A percentile compares a stretch with the other conserved stretches of the same genome.
These are phyloP conservation scores for Mortierella alpina DNA, from an alignment of 192 early-diverging fungal genomes.

Conservation along the genomic window DNA sequence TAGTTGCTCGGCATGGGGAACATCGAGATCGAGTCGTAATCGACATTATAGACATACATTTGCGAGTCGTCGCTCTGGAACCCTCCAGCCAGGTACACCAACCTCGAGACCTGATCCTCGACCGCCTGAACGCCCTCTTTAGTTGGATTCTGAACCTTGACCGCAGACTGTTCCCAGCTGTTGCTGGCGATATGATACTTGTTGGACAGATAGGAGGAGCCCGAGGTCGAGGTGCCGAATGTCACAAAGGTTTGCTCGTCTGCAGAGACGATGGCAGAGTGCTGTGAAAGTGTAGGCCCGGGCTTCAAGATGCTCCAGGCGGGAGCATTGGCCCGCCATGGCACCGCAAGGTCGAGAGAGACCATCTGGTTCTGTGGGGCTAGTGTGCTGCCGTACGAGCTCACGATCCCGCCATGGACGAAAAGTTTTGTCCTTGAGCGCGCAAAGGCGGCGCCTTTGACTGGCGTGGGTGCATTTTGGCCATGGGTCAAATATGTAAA, in stretches of 20 bases:
- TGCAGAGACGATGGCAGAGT: constrained; percentile 7
- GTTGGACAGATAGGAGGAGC: constrained; percentile 3
- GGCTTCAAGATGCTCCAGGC: constrained; percentile 10
- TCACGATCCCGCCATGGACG: constrained; percentile 15
- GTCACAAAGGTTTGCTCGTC: constrained; percentile 16
- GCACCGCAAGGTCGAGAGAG: constrained; percentile 5
- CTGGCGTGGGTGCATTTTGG: background rate
- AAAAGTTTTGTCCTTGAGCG: constrained; percentile 17
- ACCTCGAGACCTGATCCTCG: constrained; percentile 1
- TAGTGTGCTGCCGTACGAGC: constrained; percentile 4
- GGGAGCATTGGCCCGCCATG: constrained; percentile 1
- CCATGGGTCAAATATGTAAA: too few species aligned
- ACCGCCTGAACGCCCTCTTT: constrained; percentile 5
- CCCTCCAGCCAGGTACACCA: constrained; percentile 20
- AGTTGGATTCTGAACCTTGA: constrained; percentile 15
- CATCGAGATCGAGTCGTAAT: constrained; percentile 9
- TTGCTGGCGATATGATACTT: constrained; percentile 4
- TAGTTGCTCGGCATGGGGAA: constrained; percentile 14
- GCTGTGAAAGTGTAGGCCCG: constrained; percentile 8
- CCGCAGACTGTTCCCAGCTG: constrained; percentile 3
- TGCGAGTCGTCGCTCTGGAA: constrained; percentile 21
- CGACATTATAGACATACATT: constrained; percentile 21
- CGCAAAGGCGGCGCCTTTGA: constrained; percentile 4
- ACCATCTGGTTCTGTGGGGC: constrained; percentile 23
- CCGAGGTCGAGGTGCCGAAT: background rate